Evolutionary conservation across 2,329 filamentous ascomycete genomes (phyloP).

Genomic region (Cladosporium sp.): DNA sequence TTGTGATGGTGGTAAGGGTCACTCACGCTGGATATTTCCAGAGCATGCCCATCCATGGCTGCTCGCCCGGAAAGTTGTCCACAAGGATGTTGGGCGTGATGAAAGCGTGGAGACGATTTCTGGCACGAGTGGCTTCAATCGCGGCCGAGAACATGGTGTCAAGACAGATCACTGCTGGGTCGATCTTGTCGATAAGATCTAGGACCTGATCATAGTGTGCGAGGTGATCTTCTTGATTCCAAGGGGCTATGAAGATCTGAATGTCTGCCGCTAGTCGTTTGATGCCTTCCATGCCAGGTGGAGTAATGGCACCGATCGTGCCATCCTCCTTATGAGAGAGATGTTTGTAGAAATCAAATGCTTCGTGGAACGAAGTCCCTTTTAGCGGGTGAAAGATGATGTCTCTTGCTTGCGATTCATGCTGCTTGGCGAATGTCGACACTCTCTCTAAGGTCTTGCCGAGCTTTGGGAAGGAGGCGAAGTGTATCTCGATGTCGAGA

Average conservation of each 20-base stretch:
- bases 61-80: background rate
- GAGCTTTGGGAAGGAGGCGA: conserved; percentile 3
- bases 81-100: conserved; percentile 7
- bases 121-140: conserved; percentile 5
- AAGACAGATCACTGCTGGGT: background rate
- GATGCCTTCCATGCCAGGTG: background rate
- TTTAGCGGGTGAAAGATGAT: background rate
- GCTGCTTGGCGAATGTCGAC: background rate
- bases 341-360: background rate
- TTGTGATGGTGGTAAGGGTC: no score
- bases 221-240: conserved; percentile 1
- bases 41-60: conserved; percentile 5
- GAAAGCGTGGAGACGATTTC: conserved; percentile 4
- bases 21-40: conserved; percentile 11
- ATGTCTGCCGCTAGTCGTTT: conserved; percentile 1
- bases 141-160: conserved; percentile 4
- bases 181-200: background rate
- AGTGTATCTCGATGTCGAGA: conserved; percentile 1
- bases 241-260: conserved; percentile 6
- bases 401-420: background rate
- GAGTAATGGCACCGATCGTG: background rate
- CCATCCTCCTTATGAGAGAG: background rate
- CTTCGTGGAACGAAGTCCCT: background rate
- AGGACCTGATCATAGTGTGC: background rate
- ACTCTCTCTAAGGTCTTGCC: background rate